Percentiles rank a stretch among this genome's conserved stretches.
Evolutionary conservation across 2,329 filamentous ascomycete genomes (phyloP).

Genomic region (Nakataea oryzae): DNA sequence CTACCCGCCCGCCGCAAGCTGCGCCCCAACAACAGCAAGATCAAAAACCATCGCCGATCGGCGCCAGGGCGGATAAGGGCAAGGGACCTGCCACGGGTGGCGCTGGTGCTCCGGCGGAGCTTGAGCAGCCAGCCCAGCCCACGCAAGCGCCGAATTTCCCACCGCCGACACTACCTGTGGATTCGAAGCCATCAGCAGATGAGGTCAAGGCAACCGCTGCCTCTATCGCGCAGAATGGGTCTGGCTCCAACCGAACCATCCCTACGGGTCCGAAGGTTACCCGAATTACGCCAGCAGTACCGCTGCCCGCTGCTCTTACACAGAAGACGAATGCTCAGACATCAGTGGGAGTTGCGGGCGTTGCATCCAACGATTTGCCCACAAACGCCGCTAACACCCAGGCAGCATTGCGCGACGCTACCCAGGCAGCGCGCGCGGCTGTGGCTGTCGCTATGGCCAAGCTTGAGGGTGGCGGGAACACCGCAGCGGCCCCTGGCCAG

Average conservation of each 20-base stretch:
- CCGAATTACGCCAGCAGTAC: conserved; percentile 56
- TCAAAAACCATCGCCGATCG: conserved; percentile 40
- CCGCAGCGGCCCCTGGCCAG: conserved; percentile 11
- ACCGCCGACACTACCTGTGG: conserved; percentile 53
- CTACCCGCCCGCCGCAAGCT: conserved; percentile 14
- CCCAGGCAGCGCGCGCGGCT: conserved; percentile 63
- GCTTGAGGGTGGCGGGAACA: conserved; percentile 32
- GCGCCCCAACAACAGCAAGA: conserved; percentile 17
- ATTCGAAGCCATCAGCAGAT: conserved; percentile 54
- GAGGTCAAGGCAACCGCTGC: conserved; percentile 43
- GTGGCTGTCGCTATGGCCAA: conserved; percentile 76
- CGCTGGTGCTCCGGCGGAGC: conserved; percentile 29
- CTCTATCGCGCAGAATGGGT: conserved; percentile 28
- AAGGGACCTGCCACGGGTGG: conserved; percentile 26
- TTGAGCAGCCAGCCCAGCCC: conserved; percentile 35
- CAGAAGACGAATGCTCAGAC: conserved; percentile 15
- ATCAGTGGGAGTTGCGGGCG: not conserved
- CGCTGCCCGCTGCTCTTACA: conserved; percentile 39
- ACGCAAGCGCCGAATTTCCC: conserved; percentile 8
- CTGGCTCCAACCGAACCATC: conserved; percentile 25
- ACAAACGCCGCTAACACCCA: conserved; percentile 24
- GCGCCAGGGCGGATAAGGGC: conserved; percentile 37
- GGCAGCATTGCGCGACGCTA: conserved; percentile 51
- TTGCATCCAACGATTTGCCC: conserved; percentile 7
- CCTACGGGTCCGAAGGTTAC: conserved; percentile 38